Evolutionary conservation across 768 basidiomycete species (phyloP).

Genomic region (Pleurotus pulmonarius): DNA sequence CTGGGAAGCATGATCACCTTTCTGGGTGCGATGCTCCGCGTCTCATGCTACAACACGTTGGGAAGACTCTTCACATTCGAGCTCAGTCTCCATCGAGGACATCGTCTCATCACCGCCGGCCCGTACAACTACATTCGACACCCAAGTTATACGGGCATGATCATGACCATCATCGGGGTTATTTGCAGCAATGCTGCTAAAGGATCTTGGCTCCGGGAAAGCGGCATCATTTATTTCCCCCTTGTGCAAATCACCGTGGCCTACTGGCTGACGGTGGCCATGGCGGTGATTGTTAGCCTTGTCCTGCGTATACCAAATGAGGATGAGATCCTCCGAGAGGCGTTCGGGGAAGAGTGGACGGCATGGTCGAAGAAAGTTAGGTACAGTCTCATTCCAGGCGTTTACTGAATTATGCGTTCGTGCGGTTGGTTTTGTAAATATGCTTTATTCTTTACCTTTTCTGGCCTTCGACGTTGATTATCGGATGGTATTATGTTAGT

Average conservation of each 20-base stretch:
- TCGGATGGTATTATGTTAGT: too few relatives aligned
- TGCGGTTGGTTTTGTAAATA: background rate
- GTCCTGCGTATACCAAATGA: constrained; percentile 4
- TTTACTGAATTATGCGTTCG: background rate
- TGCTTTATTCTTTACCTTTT: too few relatives aligned
- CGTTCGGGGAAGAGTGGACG: constrained; percentile 3
- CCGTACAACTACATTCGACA: constrained; percentile 7
- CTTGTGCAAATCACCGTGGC: background rate
- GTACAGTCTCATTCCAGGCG: background rate
- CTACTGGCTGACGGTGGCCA: constrained; percentile 1
- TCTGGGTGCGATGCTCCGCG: constrained; percentile 19
- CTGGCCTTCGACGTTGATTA: too few relatives aligned
- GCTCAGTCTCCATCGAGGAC: constrained; percentile 38
- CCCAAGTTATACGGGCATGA: constrained; percentile 8
- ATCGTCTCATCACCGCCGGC: constrained; percentile 14
- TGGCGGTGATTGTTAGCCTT: constrained; percentile 4
- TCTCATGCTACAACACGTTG: constrained; percentile 42
- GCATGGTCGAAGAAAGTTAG: constrained; percentile 2
- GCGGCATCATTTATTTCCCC: constrained; percentile 2
- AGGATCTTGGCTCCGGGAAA: constrained; percentile 5
- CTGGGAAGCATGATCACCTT: constrained; percentile 3
- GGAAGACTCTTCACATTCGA: constrained; percentile 47
- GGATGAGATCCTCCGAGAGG: constrained; percentile 4
- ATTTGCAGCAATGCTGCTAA: background rate
- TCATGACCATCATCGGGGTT: constrained; percentile 5